Percentiles rank a stretch among this genome's conserved stretches.
phyloP scores from a whole-genome alignment of 2,329 filamentous ascomycete genomes.

The Trichophyton benhamiae region DNA sequence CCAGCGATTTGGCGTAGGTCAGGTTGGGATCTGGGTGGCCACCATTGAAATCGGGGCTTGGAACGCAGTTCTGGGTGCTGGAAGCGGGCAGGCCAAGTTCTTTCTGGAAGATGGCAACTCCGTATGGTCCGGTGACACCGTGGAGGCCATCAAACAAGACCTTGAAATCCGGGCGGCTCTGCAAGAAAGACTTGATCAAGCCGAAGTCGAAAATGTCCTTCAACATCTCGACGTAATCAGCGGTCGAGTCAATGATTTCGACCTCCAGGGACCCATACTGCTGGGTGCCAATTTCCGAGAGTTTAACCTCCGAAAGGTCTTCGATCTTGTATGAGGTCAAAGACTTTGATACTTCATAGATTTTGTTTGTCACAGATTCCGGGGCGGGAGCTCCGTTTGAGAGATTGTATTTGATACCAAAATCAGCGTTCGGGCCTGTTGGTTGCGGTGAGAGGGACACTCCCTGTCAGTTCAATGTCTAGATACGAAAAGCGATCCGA shows the following conservation, averaged over 20 bases:
- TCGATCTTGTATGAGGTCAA: constrained; percentile 86
- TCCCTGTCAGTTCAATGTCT: not conserved
- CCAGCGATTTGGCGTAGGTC: constrained; percentile 87
- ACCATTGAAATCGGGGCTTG: constrained; percentile 88
- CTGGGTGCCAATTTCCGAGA: constrained; percentile 67
- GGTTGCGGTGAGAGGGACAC: not conserved
- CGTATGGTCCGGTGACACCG: constrained; percentile 92
- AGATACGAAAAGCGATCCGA: not conserved
- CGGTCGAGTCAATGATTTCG: constrained; percentile 84
- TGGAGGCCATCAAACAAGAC: constrained; percentile 89
- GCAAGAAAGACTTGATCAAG: constrained; percentile 88
- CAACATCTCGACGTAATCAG: constrained; percentile 87
- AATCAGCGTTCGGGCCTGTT: constrained; percentile 79
- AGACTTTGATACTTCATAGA: constrained; percentile 81
- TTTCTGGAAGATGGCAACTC: constrained; percentile 84
- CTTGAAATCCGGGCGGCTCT: constrained; percentile 80
- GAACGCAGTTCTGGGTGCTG: constrained; percentile 82
- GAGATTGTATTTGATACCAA: constrained; percentile 99
- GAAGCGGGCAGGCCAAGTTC: constrained; percentile 70
- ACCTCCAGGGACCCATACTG: constrained; percentile 81
- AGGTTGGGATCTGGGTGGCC: constrained; percentile 97
- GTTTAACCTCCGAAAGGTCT: constrained; percentile 75
- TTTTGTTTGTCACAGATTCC: constrained; percentile 95
- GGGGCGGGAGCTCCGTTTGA: constrained; percentile 91
- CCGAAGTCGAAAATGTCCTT: constrained; percentile 98